phyloP scores from a whole-genome alignment of 192 early-diverging fungal species.

The Rhizoclosmatium sp. region DNA sequence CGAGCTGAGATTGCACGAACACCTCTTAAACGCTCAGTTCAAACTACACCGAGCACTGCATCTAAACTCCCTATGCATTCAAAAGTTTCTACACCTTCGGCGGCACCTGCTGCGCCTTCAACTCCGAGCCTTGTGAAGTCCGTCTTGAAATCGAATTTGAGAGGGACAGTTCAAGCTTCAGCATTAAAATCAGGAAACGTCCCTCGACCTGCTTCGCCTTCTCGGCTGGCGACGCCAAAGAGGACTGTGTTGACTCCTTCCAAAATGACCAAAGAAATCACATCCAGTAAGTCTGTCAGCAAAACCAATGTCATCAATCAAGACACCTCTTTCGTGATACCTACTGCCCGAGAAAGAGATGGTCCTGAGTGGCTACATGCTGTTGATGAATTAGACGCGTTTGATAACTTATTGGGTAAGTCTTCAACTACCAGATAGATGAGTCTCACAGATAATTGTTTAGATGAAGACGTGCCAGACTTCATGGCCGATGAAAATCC shows the following conservation, averaged over 20 bases:
- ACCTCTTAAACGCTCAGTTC: constrained; percentile 3
- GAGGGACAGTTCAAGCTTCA: not conserved
- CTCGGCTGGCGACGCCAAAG: not conserved
- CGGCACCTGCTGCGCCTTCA: not conserved
- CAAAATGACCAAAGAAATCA: not conserved
- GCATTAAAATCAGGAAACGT: too few relatives aligned
- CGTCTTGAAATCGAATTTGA: not conserved
- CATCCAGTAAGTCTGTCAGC: not conserved
- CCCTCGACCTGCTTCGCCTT: not conserved
- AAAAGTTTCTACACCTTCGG: not conserved
- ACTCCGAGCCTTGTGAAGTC: not conserved
- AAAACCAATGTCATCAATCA: not conserved
- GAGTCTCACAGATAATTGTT: not conserved
- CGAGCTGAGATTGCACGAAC: constrained; percentile 31
- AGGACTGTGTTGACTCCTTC: not conserved
- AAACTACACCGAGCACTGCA: not conserved
- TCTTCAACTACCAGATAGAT: not conserved
- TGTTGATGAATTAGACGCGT: not conserved
- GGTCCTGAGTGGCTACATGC: not conserved
- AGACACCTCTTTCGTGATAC: too few relatives aligned
- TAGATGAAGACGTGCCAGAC: constrained; percentile 5
- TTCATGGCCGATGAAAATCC: not conserved
- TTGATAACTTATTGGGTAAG: not conserved
- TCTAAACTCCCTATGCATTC: not conserved
- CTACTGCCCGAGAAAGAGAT: not conserved